phyloP scores from a whole-genome alignment of 1,284 basidiomycete species.

The Melampsora abietis-canadensis region DNA sequence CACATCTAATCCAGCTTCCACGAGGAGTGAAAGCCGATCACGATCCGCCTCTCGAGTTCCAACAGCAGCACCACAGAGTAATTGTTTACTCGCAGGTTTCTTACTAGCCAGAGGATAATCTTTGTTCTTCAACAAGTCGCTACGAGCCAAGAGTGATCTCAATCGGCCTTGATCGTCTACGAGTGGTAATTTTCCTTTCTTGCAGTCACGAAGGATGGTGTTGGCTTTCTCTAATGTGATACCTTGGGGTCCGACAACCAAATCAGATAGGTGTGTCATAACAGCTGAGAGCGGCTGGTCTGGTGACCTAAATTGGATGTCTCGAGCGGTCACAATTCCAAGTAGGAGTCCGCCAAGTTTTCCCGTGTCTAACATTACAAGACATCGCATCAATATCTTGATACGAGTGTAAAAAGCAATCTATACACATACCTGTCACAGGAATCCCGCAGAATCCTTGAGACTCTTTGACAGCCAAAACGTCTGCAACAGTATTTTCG shows the following conservation, averaged over 20 bases:
- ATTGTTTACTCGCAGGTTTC: constrained; percentile 85
- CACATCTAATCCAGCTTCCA: constrained; percentile 92
- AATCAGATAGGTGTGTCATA: constrained; percentile 71
- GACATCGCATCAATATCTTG: constrained; percentile 24
- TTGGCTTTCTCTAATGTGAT: constrained; percentile 91
- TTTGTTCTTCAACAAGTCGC: constrained; percentile 96
- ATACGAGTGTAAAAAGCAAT: constrained; percentile 15
- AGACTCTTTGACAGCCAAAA: constrained; percentile 84
- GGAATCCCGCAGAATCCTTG: constrained; percentile 97
- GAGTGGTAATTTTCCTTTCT: constrained; percentile 96
- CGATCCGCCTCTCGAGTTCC: constrained; percentile 87
- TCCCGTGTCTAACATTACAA: constrained; percentile 68
- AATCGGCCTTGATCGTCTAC: constrained; percentile 72
- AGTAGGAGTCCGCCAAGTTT: constrained; percentile 82
- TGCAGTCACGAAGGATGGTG: constrained; percentile 87
- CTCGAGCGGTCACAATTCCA: constrained; percentile 93
- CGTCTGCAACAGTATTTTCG: constrained; percentile 75
- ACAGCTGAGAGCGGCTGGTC: constrained; percentile 71
- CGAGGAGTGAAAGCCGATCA: constrained; percentile 78
- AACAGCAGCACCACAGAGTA: constrained; percentile 94
- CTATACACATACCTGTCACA: constrained; percentile 72
- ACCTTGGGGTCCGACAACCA: constrained; percentile 77
- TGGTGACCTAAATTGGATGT: constrained; percentile 85
- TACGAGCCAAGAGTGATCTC: constrained; percentile 83
- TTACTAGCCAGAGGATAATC: constrained; percentile 94